A percentile compares a stretch with the other conserved stretches of the same genome.
phyloP scores from a whole-genome alignment of 2,329 filamentous ascomycete species.

The Aspergillus terreus region DNA sequence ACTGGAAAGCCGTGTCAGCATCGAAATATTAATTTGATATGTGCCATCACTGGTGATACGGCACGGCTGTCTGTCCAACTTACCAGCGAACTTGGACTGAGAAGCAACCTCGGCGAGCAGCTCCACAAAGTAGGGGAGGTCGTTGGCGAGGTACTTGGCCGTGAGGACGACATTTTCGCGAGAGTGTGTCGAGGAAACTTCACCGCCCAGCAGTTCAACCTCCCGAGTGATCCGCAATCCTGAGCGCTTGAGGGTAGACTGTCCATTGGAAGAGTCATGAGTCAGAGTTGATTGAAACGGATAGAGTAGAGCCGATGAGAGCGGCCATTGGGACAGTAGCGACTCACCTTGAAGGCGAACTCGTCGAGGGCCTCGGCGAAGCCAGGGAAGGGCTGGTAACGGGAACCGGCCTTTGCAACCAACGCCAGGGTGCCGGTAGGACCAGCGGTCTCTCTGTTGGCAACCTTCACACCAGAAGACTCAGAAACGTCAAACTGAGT shows the following conservation, averaged over 20 bases:
- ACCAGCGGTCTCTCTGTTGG: slow-evolving; percentile 81
- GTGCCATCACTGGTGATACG: background rate
- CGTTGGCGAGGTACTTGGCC: slow-evolving; percentile 91
- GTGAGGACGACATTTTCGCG: slow-evolving; percentile 89
- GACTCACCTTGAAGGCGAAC: slow-evolving; percentile 90
- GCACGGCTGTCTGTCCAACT: slow-evolving; percentile 19
- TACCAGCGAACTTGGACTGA: slow-evolving; percentile 77
- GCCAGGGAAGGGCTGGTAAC: slow-evolving; percentile 86
- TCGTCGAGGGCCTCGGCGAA: slow-evolving; percentile 86
- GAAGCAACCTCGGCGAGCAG: slow-evolving; percentile 87
- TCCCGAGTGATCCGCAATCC: slow-evolving; percentile 91
- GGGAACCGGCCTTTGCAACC: slow-evolving; percentile 89
- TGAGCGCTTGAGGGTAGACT: slow-evolving; percentile 79
- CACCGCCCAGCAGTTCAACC: slow-evolving; percentile 88
- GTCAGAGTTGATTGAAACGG: slow-evolving; percentile 10
- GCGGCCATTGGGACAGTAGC: slow-evolving; percentile 19
- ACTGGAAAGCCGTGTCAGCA: slow-evolving; percentile 48
- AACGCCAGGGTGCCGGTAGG: slow-evolving; percentile 88
- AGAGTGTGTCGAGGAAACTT: slow-evolving; percentile 83
- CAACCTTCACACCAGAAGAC: slow-evolving; percentile 84
- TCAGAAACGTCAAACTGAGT: slow-evolving; percentile 82
- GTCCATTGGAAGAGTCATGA: slow-evolving; percentile 42
- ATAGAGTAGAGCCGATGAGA: background rate
- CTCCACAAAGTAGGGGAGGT: slow-evolving; percentile 97
- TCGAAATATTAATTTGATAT: background rate